Evolutionary conservation across 768 basidiomycete species (phyloP), one percentile per base, ranked within the genome.

Genomic region (Porpolomopsis calyptriformis): DNA sequence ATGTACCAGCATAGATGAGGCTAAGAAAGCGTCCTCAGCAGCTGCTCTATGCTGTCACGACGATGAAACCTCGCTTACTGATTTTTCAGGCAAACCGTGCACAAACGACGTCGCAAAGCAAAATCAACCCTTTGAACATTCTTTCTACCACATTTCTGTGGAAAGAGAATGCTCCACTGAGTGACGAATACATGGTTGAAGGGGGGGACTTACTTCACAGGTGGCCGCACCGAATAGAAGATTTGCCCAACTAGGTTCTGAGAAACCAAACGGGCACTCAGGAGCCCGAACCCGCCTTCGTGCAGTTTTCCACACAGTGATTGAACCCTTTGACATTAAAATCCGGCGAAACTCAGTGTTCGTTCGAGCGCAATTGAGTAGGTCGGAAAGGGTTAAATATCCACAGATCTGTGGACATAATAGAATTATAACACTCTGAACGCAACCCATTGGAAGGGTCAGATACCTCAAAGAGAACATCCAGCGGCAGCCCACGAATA

Each of bases 391-490:
- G 6, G 37, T 47, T 11, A 67, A 53, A 29, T 57, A 54, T 0
- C 37, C 34, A 22, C 59, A 57, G 22, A 67, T 60, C 65, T 63
- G 16, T 4, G 3, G 11, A 47, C 39, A 43, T 12, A 16, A 2
- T 12, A 40, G 9, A 10, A n/a, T n/a, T n/a, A n/a, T n/a, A n/a
- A n/a, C n/a, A n/a, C n/a, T 37, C 9, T 19, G 39, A 20, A 42
- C 33, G 14, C 29, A 29, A 14, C 6, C 33, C n/a, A 14, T 4
- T n/a, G 20, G 25, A n/a, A 6, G 35, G 19, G 11, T 27, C 34
- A 4, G 2, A 8, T 34, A 61, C 69, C 62, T 73, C 69, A 43
- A 67, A 67, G 14, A 71, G 55, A n/a, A 71, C 51, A 50, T 72
- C 70, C 25, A 71, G 53, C 1, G 69, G 67, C 54, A 71, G 57